These are phyloP conservation scores for Maudiozyma pseudohumilis DNA, from an alignment of 805 yeast species.

Conservation along the genomic window DNA sequence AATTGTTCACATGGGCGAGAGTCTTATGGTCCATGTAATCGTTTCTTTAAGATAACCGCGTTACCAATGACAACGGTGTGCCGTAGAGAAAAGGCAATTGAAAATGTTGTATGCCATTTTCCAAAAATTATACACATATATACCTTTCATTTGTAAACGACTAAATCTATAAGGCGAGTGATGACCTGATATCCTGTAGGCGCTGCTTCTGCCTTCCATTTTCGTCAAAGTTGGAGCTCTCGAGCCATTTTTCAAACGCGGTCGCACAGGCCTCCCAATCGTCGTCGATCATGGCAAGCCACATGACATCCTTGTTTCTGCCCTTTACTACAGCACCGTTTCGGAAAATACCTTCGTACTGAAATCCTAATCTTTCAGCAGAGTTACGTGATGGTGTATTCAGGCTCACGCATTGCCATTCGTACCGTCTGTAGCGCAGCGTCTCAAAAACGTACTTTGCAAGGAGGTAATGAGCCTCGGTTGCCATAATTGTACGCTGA, in stretches of 20 bases:
- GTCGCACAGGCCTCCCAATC: slow-evolving; percentile 23
- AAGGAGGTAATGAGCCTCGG: slow-evolving; percentile 27
- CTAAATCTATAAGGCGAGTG: not conserved
- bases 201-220: not conserved
- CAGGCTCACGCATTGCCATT: slow-evolving; percentile 30
- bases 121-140: too few relatives aligned
- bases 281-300: slow-evolving; percentile 25
- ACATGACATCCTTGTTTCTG: slow-evolving; percentile 26
- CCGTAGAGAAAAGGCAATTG: too few relatives aligned
- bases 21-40: too few relatives aligned
- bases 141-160: too few relatives aligned
- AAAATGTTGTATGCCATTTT: too few relatives aligned
- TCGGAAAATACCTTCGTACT: slow-evolving; percentile 27
- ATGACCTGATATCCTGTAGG: not conserved
- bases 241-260: slow-evolving; percentile 22
- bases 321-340: slow-evolving; percentile 23
- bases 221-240: not conserved
- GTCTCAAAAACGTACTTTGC: slow-evolving; percentile 23
- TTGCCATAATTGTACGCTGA: slow-evolving; percentile 20
- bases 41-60: too few relatives aligned
- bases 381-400: slow-evolving; percentile 26
- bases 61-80: too few relatives aligned
- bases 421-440: slow-evolving; percentile 26
- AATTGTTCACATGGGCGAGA: too few relatives aligned
- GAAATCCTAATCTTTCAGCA: slow-evolving; percentile 27